Conservation (phyloP, 176 grass and related monocot genomes). For the Eremochloa ophiuroides region DNA sequence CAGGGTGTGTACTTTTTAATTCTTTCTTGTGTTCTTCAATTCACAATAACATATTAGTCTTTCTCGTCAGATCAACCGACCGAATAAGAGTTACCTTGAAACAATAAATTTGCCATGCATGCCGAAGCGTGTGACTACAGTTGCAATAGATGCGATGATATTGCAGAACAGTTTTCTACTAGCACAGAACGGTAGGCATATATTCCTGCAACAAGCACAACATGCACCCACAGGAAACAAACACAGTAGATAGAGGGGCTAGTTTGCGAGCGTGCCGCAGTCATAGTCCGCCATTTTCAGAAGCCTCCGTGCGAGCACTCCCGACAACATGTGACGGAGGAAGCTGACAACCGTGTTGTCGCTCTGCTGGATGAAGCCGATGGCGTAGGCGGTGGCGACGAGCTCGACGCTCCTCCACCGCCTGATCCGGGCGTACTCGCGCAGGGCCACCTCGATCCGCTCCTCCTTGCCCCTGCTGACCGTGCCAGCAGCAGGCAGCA, state of each 20-base stretch:
- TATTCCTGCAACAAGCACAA: background rate
- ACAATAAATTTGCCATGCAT: too few relatives aligned
- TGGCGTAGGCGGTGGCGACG: constrained; percentile 13
- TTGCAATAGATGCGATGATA: too few relatives aligned
- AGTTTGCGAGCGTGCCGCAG: constrained; percentile 25
- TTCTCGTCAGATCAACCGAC: too few relatives aligned
- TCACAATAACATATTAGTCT: too few relatives aligned
- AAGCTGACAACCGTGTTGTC: constrained; percentile 18
- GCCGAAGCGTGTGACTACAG: too few relatives aligned
- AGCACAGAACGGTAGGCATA: background rate
- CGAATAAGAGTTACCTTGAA: too few relatives aligned
- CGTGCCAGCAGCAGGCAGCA: background rate
- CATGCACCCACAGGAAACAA: background rate
- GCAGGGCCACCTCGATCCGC: constrained; percentile 29
- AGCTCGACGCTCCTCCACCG: constrained; percentile 62
- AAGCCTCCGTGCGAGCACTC: constrained; percentile 1
- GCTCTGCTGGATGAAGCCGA: constrained; percentile 55
- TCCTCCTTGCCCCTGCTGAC: background rate
- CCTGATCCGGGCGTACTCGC: constrained; percentile 40
- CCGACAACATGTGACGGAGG: constrained; percentile 46
- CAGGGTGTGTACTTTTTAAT: too few relatives aligned
- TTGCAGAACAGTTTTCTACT: background rate
- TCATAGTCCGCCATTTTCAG: constrained; percentile 43
- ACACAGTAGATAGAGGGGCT: background rate
- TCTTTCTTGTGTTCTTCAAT: too few relatives aligned